Evolutionary conservation across 345 rosid species (phyloP), one percentile per base, ranked within the genome.

Genomic region (Camelina laxa): DNA sequence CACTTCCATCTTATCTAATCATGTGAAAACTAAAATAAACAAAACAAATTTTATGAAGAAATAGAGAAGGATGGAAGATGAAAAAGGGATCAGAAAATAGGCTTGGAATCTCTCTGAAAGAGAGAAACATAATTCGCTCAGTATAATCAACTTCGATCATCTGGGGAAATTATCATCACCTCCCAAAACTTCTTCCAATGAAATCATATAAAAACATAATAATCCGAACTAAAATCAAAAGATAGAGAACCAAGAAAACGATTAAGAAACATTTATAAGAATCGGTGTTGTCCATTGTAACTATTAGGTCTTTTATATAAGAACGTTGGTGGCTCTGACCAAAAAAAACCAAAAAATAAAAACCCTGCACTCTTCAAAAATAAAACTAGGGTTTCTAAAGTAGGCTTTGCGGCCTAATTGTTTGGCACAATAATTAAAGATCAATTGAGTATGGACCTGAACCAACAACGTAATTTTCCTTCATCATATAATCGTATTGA

Each of bases 1-100:
- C 87, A 53, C 58, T 50, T 67, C 79, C 76, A 82, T 45, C 48
- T 44, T 11, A 41, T 33, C 41, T 9, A 9, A 10, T 9, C 41
- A 38, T 38, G 13, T 9, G 3, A 10, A 38, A 36, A n/a, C n/a
- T n/a, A 7, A 35, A 7, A 35, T 4, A 41, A 39, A 31, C 5
- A 30, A 30, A 30, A 30, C 4, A 1, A 9, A n/a, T n/a, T n/a
- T n/a, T n/a, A n/a, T n/a, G n/a, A n/a, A n/a, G n/a, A n/a, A n/a
- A n/a, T n/a, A n/a, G n/a, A n/a, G n/a, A n/a, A n/a, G n/a, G n/a
- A n/a, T n/a, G n/a, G n/a, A n/a, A n/a, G n/a, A n/a, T n/a, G n/a
- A n/a, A n/a, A n/a, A n/a, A n/a, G 22, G 59, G 70, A 49, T 66
- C 59, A 66, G 47, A 66, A 33, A 7, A 33, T 38, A 19, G 71